Evolutionary conservation across 768 basidiomycete species (phyloP).

Genomic region (Clitopilus hobsonii): DNA sequence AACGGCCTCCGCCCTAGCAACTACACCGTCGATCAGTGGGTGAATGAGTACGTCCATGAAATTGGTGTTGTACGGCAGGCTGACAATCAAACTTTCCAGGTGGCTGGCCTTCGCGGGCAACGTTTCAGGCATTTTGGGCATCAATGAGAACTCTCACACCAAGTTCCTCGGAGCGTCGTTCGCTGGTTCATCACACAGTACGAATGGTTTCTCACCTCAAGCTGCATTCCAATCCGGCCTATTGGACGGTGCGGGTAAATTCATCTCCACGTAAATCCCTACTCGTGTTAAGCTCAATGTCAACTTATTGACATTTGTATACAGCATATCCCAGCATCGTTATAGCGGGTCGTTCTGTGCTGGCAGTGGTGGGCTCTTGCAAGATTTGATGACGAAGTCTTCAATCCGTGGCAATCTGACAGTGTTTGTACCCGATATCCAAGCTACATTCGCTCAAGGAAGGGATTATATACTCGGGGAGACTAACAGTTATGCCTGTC

Average conservation of each 20-base stretch:
- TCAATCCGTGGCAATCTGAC: slow-evolving; percentile 54
- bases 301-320: neutral
- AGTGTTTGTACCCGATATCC: slow-evolving; percentile 47
- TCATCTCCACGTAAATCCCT: slow-evolving; percentile 47
- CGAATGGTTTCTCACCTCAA: slow-evolving; percentile 55
- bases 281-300: neutral
- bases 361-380: slow-evolving; percentile 48
- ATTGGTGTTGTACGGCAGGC: neutral
- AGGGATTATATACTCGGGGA: slow-evolving; percentile 63
- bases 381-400: slow-evolving; percentile 63
- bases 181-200: slow-evolving; percentile 43
- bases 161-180: slow-evolving; percentile 48
- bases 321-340: slow-evolving; percentile 51
- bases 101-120: slow-evolving; percentile 51
- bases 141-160: slow-evolving; percentile 32
- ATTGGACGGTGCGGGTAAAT: slow-evolving; percentile 38
- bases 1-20: slow-evolving; percentile 36
- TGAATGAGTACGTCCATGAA: slow-evolving; percentile 38
- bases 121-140: slow-evolving; percentile 33
- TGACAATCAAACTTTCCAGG: slow-evolving; percentile 20
- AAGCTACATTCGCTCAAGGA: slow-evolving; percentile 37
- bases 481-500: slow-evolving; percentile 49
- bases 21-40: slow-evolving; percentile 43
- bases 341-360: slow-evolving; percentile 60
- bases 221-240: slow-evolving; percentile 51